Evolutionary conservation across 1,284 basidiomycete species (phyloP), one percentile per base, ranked within the genome.

Genomic region (Farysia itapuensis): DNA sequence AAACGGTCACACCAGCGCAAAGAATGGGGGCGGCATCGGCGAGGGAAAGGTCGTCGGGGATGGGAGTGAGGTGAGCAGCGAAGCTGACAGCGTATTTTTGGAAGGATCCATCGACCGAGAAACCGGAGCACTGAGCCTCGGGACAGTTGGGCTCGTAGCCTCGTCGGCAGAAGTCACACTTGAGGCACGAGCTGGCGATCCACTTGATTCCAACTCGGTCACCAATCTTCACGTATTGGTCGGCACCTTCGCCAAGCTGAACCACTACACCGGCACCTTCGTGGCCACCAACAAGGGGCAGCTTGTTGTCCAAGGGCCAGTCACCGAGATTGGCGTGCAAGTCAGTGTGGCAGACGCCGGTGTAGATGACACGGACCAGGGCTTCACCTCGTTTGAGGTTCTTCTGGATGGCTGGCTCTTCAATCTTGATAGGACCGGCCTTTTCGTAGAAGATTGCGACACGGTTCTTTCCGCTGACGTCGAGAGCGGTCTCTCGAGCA

Each of bases 181-280:
- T 79, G 35, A 78, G 79, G 70, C 81, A 89, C 43, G 82, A 84
- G 70, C 85, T 81, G n/a, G 78, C 60, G 35, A 71, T 42, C 67
- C 67, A 67, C 68, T 93, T 93, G 80, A 94, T 84, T 6, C 90
- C 90, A 35, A 93, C 90, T 12, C 86, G 82, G 58, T 90, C 85
- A 19, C 90, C 89, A 22, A 90, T 53, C 65, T 80, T 79, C 66
- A 80, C 72, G 64, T 84, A 69, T 35, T 74, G 67, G 2, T 84
- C 82, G 0, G 87, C 86, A 70, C 85, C 80, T 18, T 82, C 80
- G 34, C 84, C 89, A 66, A 92, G 86, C 28, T 88, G 88, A 29
- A 92, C 86, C 46, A 92, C 79, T 39, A 82, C 67, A 35, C 80
- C 80, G 5, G 77, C 77, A 35, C 78, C 88, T 78, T 90, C 89